Evolutionary conservation across 2,329 filamentous ascomycete genomes (phyloP).

Genomic region (Lasiodiplodia citricola): DNA sequence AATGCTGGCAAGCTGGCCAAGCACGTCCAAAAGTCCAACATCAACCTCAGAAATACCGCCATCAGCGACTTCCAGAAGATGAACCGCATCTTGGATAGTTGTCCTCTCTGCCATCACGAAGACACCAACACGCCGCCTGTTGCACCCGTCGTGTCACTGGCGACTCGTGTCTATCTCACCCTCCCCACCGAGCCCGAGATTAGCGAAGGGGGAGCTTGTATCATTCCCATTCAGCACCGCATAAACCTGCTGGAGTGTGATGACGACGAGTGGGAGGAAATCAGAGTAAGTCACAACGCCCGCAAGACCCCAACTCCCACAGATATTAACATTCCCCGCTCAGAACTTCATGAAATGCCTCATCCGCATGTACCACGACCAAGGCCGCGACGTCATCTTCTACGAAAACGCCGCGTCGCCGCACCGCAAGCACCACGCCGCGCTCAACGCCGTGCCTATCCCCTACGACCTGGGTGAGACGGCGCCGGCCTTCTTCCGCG

Average conservation of each 20-base stretch:
- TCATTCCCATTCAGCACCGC: conserved; percentile 86
- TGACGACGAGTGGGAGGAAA: conserved; percentile 98
- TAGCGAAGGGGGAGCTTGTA: conserved; percentile 79
- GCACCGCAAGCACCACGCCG: conserved; percentile 78
- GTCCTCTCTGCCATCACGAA: conserved; percentile 91
- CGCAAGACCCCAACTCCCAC: conserved; percentile 44
- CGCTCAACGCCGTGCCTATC: conserved; percentile 83
- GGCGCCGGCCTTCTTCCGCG: conserved; percentile 91
- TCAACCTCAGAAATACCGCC: conserved; percentile 85
- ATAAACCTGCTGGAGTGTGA: conserved; percentile 95
- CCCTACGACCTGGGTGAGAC: conserved; percentile 91
- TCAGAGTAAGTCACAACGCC: conserved; percentile 57
- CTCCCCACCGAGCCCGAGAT: conserved; percentile 89
- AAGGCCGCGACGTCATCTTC: conserved; percentile 90
- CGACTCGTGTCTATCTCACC: conserved; percentile 84
- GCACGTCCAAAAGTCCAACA: conserved; percentile 84
- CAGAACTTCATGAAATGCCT: conserved; percentile 96
- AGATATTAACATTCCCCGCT: conserved; percentile 55
- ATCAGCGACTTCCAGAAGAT: conserved; percentile 90
- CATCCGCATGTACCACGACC: conserved; percentile 91
- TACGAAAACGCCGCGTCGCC: conserved; percentile 95
- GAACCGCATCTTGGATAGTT: conserved; percentile 82
- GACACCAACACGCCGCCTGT: conserved; percentile 75
- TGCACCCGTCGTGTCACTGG: conserved; percentile 85
- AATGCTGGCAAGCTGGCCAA: conserved; percentile 90